phyloP scores from a whole-genome alignment of 1,284 basidiomycete genomes.

The Tilletia indica region DNA sequence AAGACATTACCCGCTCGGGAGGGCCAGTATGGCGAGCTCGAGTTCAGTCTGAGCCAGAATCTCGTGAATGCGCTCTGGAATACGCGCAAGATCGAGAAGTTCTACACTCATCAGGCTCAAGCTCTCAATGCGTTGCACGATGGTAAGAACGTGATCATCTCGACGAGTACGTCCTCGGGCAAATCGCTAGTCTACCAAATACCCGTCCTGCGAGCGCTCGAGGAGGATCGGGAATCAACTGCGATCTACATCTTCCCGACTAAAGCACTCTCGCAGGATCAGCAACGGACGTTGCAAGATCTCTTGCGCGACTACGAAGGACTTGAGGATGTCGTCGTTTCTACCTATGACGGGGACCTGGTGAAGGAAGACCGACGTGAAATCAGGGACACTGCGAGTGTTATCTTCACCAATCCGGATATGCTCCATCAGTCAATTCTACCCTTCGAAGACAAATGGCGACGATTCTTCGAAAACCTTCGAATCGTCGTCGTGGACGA shows the following conservation, averaged over 20 bases:
- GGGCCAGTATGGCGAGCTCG: conserved; percentile 34
- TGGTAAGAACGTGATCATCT: conserved; percentile 77
- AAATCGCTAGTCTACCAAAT: conserved; percentile 80
- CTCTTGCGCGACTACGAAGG: conserved; percentile 67
- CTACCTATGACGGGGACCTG: conserved; percentile 87
- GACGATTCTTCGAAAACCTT: conserved; percentile 68
- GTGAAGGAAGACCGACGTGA: conserved; percentile 63
- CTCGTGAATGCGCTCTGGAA: conserved; percentile 66
- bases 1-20: conserved; percentile 40
- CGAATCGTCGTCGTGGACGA: conserved; percentile 81
- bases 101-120: conserved; percentile 76
- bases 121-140: conserved; percentile 70
- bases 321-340: conserved; percentile 66
- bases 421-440: conserved; percentile 82
- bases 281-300: conserved; percentile 60
- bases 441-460: conserved; percentile 80
- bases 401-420: conserved; percentile 65
- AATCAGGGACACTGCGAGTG: conserved; percentile 56
- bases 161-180: conserved; percentile 84
- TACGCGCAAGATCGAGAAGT: conserved; percentile 67
- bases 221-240: conserved; percentile 66
- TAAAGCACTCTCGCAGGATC: conserved; percentile 90
- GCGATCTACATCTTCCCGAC: conserved; percentile 88
- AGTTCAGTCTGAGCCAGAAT: conserved; percentile 49
- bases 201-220: conserved; percentile 70